Evolutionary conservation across 2,329 filamentous ascomycete genomes (phyloP).

Genomic region (Neonectria faginata): DNA sequence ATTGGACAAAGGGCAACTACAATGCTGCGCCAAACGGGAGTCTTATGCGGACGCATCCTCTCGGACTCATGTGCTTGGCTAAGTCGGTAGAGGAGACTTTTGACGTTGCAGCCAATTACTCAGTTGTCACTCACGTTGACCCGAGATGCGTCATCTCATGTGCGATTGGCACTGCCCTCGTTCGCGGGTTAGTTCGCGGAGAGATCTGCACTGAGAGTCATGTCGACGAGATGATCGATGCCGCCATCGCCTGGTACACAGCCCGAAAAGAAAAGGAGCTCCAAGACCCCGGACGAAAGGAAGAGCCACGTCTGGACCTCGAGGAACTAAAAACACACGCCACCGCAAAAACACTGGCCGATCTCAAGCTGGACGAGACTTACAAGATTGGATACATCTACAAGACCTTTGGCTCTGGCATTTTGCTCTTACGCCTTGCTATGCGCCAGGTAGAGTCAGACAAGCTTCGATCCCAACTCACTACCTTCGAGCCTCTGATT

Average conservation of each 20-base stretch:
- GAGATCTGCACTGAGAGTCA: constrained; percentile 55
- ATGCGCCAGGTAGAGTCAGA: constrained; percentile 50
- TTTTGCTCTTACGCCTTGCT: constrained; percentile 57
- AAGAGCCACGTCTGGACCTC: constrained; percentile 52
- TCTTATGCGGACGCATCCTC: constrained; percentile 64
- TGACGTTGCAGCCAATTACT: constrained; percentile 55
- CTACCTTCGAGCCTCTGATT: constrained; percentile 60
- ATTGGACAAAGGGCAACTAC: constrained; percentile 56
- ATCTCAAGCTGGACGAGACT: constrained; percentile 58
- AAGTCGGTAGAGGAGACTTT: constrained; percentile 58
- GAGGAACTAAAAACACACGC: constrained; percentile 57
- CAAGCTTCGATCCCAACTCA: constrained; percentile 36
- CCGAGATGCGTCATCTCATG: constrained; percentile 63
- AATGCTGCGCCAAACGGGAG: constrained; percentile 63
- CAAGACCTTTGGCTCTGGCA: constrained; percentile 62
- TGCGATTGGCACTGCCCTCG: constrained; percentile 59
- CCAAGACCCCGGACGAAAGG: constrained; percentile 40
- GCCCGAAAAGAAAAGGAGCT: constrained; percentile 37
- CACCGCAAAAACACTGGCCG: constrained; percentile 51
- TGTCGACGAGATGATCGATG: constrained; percentile 56
- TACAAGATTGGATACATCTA: constrained; percentile 65
- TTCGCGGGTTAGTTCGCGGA: constrained; percentile 59
- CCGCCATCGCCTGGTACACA: constrained; percentile 55
- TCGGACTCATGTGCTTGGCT: constrained; percentile 60
- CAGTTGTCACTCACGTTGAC: constrained; percentile 62